Evolutionary conservation across 2,329 filamentous ascomycete species (phyloP).

Genomic region (Aspergillus brunneoviolaceus): DNA sequence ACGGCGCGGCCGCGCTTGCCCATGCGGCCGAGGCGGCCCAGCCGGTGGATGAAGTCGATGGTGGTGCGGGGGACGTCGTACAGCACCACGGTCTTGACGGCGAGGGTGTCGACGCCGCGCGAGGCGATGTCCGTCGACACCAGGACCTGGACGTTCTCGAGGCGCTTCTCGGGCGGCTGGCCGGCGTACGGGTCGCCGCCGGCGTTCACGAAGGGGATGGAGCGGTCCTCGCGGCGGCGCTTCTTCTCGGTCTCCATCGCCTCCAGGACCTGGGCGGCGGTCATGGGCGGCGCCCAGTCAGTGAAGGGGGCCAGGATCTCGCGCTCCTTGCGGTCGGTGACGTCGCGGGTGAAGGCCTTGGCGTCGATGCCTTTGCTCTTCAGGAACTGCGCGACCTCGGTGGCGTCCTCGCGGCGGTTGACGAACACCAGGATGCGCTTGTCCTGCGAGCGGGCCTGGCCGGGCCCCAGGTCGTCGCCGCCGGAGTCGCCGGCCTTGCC

Average conservation of each 20-base stretch:
- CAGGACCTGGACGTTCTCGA: conserved; percentile 75
- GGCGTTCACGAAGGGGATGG: conserved; percentile 43
- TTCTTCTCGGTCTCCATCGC: conserved; percentile 24
- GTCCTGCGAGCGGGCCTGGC: conserved; percentile 54
- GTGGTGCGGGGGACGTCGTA: conserved; percentile 98
- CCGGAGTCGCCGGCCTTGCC: conserved; percentile 67
- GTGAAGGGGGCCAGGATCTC: conserved; percentile 78
- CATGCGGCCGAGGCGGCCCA: conserved; percentile 91
- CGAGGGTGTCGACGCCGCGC: conserved; percentile 88
- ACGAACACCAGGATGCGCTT: conserved; percentile 94
- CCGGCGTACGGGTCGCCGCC: conserved; percentile 14
- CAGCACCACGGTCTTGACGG: conserved; percentile 85
- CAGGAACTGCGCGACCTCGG: conserved; percentile 77
- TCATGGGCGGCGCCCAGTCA: conserved; percentile 37
- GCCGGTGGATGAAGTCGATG: conserved; percentile 95
- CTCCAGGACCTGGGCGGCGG: conserved; percentile 35
- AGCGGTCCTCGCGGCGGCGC: conserved; percentile 30
- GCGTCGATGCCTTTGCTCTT: conserved; percentile 84
- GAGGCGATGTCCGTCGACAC: conserved; percentile 93
- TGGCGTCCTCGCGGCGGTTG: conserved; percentile 88
- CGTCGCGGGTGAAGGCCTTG: conserved; percentile 80
- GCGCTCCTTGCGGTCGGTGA: conserved; percentile 71
- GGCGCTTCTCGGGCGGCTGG: conserved; percentile 27
- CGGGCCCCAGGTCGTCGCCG: conserved; percentile 32
- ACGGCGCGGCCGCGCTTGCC: conserved; percentile 84